Conservation (phyloP, 169 alveolate genomes). For the Cryptosporidium bovis region DNA sequence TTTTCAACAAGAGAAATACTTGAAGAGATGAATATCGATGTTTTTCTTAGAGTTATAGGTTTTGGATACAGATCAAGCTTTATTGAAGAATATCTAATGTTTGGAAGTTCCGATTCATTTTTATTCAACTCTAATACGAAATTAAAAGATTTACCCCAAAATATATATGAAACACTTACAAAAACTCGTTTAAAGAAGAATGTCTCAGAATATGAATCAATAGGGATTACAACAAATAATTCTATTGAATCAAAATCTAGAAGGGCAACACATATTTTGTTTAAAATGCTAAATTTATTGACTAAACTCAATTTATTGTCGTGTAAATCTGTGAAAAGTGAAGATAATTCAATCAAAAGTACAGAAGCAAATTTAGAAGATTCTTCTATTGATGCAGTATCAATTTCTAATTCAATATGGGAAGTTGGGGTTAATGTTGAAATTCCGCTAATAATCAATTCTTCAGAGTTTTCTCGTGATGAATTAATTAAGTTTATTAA, state of each 20-base stretch:
- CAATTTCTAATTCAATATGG: constrained; percentile 22
- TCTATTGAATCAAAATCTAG: constrained; percentile 17
- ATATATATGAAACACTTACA: constrained; percentile 56
- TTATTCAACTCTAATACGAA: constrained; percentile 2
- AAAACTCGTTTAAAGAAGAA: constrained; percentile 11
- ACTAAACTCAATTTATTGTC: constrained; percentile 17
- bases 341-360: background rate
- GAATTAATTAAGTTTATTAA: constrained; percentile 17
- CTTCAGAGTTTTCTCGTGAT: background rate
- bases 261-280: constrained; percentile 23
- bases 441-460: constrained; percentile 19
- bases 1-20: constrained; percentile 48
- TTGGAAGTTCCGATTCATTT: constrained; percentile 8
- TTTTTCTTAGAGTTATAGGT: constrained; percentile 55
- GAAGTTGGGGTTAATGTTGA: background rate
- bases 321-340: background rate
- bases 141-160: constrained; percentile 36
- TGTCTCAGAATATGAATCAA: background rate
- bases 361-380: background rate
- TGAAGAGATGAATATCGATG: constrained; percentile 52
- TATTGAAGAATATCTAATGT: constrained; percentile 56
- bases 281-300: constrained; percentile 7
- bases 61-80: constrained; percentile 61
- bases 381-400: constrained; percentile 6
- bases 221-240: background rate